Base-by-base conservation (phyloP, 768 basidiomycete genomes). In the Mycena indigotica region DNA sequence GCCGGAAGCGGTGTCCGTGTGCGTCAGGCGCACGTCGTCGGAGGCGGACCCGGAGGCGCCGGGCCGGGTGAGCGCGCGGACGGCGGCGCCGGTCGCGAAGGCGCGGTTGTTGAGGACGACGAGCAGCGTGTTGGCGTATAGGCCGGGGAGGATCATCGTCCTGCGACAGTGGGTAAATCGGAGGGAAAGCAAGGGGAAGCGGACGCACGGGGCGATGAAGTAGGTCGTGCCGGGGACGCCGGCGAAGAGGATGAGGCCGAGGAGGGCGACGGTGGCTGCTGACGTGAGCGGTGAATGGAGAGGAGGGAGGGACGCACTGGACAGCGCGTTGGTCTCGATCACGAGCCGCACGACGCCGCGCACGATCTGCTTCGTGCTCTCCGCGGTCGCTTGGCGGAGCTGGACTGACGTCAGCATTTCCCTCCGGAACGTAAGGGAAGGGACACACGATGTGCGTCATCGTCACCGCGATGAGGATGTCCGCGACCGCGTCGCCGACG, bases 301-400 rank as follows among this genome's bases (percentile, higher is more conserved):
- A 5, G 41, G 23, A 44, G 6, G 41, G 5, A 23, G 15, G 8
- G 8, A 32, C 52, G n/a, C 25, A 65, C 64, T 57, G 12, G 64
- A 59, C 16, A 62, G 45, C 15, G 54, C 44, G 29, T 63, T 63
- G 15, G 64, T 65, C 41, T 65, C 64, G 17, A 65, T 58, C n/a
- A 58, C 41, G 41, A 65, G 48, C 16, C 55, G 60, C 12, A 62
- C 50, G 32, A 60, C 26, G 19, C 61, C 45, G 15, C 48, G 50
- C 5, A 65, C 53, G 3, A 62, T 21, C 21, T n/a, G 23, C 21
- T 51, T 25, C 50, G 32, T 24, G 45, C 29, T 35, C 13, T 13
- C 1, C 53, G 26, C 10, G 51, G 53, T 56, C 52, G 54, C 40
- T 19, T n/a, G 26, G 25, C 40, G 5, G 24, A 39, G 19, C 25